Base-by-base conservation (phyloP, 2,329 filamentous ascomycete genomes). In the Sclerotinia borealis region DNA sequence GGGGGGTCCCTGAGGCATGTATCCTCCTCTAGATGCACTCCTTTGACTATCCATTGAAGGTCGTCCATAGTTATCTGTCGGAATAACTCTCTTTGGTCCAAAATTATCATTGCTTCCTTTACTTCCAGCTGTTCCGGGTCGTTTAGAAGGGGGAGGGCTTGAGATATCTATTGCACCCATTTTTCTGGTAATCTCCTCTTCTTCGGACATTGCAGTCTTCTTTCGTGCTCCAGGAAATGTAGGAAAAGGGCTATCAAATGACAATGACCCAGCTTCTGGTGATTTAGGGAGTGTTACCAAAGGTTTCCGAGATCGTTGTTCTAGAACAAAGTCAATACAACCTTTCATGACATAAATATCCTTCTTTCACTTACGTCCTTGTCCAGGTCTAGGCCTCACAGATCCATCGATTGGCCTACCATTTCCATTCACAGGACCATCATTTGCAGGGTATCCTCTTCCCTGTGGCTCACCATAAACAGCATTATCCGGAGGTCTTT, bases 201-300 rank as follows among this genome's bases (percentile, higher is more conserved):
- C 79, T 72, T 67, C 75, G 71, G 39, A 75, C 72, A 75, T 76
- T 74, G 62, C 73, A 68, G 65, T 75, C 72, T 70, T 81, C 73
- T 77, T 72, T 71, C 75, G 66, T 67, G 72, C 68, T 69, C 76
- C 65, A 73, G 74, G 74, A 56, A 77, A 80, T 6, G 76, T 71
- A 31, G 80, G 80, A 62, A 82, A 83, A 3, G 80, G 80, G 67
- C 78, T 80, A 63, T 83, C 81, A 73, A 77, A 82, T 34, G 75
- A 66, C 11, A 51, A 34, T 45, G 27, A 2, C 45, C 73, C 61
- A 31, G 69, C 71, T 48, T 76, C 74, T 50, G 78, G 75, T 39
- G 76, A 78, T 54, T 74, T 73, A 4, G 75, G 76, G 25, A 73
- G 72, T 60, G 69, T 69, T 65, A 74, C 71, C 34, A 72, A 48